Evolutionary conservation across 345 rosid species (phyloP).

Genomic region (Aquilaria malaccensis): DNA sequence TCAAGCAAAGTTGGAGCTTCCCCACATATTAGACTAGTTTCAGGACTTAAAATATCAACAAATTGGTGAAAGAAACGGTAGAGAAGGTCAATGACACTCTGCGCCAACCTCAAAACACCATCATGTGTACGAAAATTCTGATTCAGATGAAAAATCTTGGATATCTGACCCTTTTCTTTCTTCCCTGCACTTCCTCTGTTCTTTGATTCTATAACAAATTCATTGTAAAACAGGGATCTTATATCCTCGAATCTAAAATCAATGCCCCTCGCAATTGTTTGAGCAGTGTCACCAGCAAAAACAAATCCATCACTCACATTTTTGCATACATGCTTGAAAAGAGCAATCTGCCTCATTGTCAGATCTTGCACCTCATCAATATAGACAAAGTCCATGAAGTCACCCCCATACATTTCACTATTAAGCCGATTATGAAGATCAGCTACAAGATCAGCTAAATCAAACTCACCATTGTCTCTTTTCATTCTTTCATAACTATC

Average conservation of each 20-base stretch:
- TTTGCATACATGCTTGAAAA: conserved; percentile 32
- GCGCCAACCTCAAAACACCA: conserved; percentile 43
- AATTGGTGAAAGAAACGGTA: conserved; percentile 31
- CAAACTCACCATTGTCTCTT: conserved; percentile 33
- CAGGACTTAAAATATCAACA: conserved; percentile 30
- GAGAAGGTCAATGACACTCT: conserved; percentile 43
- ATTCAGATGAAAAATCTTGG: conserved; percentile 29
- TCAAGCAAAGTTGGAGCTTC: conserved; percentile 45
- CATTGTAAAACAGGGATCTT: conserved; percentile 33
- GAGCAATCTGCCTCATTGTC: conserved; percentile 45
- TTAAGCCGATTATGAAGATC: conserved; percentile 42
- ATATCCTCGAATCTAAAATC: conserved; percentile 52
- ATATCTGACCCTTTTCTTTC: conserved; percentile 31
- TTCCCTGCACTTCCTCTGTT: not conserved
- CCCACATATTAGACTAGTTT: conserved; percentile 34
- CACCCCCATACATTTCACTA: conserved; percentile 19
- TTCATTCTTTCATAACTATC: conserved; percentile 42
- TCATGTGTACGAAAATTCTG: conserved; percentile 51
- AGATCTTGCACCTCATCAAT: conserved; percentile 67
- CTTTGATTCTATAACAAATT: conserved; percentile 27
- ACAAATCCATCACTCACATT: conserved; percentile 46
- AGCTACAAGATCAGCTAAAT: conserved; percentile 50
- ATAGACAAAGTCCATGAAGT: conserved; percentile 39
- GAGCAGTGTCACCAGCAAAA: conserved; percentile 46
- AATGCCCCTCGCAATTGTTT: conserved; percentile 38